Evolutionary conservation across 345 rosid species (phyloP), one percentile per base, ranked within the genome.

Genomic region (Iberis pinnata): DNA sequence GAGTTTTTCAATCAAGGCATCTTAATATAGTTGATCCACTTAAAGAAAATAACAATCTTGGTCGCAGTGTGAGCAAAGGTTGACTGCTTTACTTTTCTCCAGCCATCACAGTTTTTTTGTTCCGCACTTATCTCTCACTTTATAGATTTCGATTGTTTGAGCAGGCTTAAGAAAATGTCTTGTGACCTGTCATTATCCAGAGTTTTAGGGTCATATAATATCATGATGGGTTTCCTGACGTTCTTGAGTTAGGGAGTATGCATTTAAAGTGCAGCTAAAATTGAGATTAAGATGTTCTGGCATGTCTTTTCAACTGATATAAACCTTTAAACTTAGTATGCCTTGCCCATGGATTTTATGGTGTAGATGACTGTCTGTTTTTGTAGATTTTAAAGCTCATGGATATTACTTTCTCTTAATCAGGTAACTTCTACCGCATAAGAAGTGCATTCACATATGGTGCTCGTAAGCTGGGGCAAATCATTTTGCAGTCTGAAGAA

Each of bases 21-120:
- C 80, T 93, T 51, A 88, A 93, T 49, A 80, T 93, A 65, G 73
- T 83, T 13, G 99, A 93, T 70, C 97, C 97, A 0, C 67, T 93
- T 19, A 83, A 76, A 69, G 84, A 82, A 50, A 78, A 71, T 60
- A 93, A 93, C 68, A 93, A 88, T 71, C 89, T 88, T 43, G 99
- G 99, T 18, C 90, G 97, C 62, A 93, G 97, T 61, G 95, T 93
- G 16, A 93, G 83, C 86, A 83, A 80, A 88, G 94, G 99, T 86
- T 67, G 59, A 33, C 63, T 41, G 35, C 39, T 55, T 53, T 60
- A 29, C 38, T 53, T 39, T 18, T 55, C 35, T 61, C 39, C 29
- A 54, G 40, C 37, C 18, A 45, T 33, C 10, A 1, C 36, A 38
- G 8, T 24, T 31, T 29, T 31, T 2, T 13, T 29, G 2, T 46